Evolutionary conservation across 2,329 filamentous ascomycete species (phyloP).

Genomic region (Basipetospora chlamydospora): DNA sequence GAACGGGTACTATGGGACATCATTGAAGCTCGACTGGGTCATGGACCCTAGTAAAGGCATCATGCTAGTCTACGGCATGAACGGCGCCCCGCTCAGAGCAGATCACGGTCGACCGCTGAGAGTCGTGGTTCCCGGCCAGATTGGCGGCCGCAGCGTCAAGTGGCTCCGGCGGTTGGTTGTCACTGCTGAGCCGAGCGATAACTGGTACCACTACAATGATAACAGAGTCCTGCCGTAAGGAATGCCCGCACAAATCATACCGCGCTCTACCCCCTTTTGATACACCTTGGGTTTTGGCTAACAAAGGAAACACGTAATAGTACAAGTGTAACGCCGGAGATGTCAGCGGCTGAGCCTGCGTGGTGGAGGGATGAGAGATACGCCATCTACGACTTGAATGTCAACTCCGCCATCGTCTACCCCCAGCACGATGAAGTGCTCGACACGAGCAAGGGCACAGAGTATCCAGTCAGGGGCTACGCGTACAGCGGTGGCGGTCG

Average conservation of each 20-base stretch:
- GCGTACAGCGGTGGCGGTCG: conserved; percentile 83
- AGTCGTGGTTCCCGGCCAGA: conserved; percentile 77
- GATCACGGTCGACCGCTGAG: conserved; percentile 80
- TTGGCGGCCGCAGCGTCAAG: conserved; percentile 84
- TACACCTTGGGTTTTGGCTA: too few species aligned
- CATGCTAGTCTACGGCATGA: conserved; percentile 83
- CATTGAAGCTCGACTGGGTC: conserved; percentile 75
- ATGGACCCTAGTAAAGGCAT: conserved; percentile 72
- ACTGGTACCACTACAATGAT: conserved; percentile 93
- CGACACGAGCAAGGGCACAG: neutral
- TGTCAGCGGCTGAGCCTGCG: conserved; percentile 31
- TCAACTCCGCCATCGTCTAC: conserved; percentile 69
- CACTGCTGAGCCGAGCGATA: conserved; percentile 66
- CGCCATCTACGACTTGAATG: conserved; percentile 82
- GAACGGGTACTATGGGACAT: conserved; percentile 81
- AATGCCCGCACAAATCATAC: too few species aligned
- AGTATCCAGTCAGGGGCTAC: conserved; percentile 52
- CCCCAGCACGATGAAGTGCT: conserved; percentile 66
- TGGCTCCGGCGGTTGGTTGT: conserved; percentile 76
- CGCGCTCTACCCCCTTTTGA: neutral
- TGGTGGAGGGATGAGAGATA: conserved; percentile 86
- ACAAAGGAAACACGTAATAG: too few species aligned
- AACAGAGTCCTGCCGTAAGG: conserved; percentile 64
- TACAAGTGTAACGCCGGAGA: conserved; percentile 21
- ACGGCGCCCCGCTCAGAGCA: conserved; percentile 63